Evolutionary conservation across 2,329 filamentous ascomycete genomes (phyloP).

Genomic region (Pseudophaeomoniella oleicola): DNA sequence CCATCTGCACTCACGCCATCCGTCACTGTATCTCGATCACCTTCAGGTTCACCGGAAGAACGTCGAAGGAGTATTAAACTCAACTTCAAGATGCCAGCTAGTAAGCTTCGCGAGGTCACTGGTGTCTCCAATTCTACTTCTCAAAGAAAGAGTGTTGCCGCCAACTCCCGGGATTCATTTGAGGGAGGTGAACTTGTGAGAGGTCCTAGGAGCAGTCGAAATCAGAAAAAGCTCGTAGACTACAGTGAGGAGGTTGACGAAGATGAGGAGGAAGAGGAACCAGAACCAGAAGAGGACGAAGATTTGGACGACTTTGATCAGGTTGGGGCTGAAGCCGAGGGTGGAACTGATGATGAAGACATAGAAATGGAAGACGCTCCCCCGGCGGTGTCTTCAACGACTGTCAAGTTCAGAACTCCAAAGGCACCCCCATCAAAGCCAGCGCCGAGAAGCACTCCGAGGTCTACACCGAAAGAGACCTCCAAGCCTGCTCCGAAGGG

Average conservation of each 20-base stretch:
- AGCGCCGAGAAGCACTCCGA: slow-evolving; percentile 12
- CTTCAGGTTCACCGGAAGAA: slow-evolving; percentile 20
- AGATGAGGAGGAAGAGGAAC: slow-evolving; percentile 8
- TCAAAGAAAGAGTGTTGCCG: slow-evolving; percentile 5
- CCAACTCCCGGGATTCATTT: slow-evolving; percentile 25
- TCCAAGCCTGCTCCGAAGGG: slow-evolving; percentile 22
- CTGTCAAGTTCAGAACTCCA: slow-evolving; percentile 1
- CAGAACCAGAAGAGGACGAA: slow-evolving; percentile 10
- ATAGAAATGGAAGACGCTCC: slow-evolving; percentile 30
- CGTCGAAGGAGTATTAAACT: slow-evolving; percentile 27
- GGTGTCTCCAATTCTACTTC: slow-evolving; percentile 5
- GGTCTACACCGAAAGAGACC: slow-evolving; percentile 12
- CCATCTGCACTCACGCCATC: slow-evolving; percentile 13
- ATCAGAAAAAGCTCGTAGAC: slow-evolving; percentile 14
- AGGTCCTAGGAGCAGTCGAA: slow-evolving; percentile 27
- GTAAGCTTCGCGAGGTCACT: slow-evolving; percentile 33
- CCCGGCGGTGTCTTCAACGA: slow-evolving; percentile 20
- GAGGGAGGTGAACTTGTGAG: slow-evolving; percentile 29
- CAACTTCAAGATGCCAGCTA: slow-evolving; percentile 34
- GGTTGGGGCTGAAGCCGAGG: slow-evolving; percentile 18
- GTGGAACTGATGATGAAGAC: slow-evolving; percentile 17
- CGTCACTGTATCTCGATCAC: slow-evolving; percentile 22
- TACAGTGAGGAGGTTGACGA: slow-evolving; percentile 12
- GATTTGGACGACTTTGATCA: slow-evolving; percentile 12
- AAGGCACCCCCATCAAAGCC: slow-evolving; percentile 5